A percentile compares a stretch with the other conserved stretches of the same genome.
Conservation (phyloP, 2,329 filamentous ascomycete genomes). For the Byssochlamys sp. region DNA sequence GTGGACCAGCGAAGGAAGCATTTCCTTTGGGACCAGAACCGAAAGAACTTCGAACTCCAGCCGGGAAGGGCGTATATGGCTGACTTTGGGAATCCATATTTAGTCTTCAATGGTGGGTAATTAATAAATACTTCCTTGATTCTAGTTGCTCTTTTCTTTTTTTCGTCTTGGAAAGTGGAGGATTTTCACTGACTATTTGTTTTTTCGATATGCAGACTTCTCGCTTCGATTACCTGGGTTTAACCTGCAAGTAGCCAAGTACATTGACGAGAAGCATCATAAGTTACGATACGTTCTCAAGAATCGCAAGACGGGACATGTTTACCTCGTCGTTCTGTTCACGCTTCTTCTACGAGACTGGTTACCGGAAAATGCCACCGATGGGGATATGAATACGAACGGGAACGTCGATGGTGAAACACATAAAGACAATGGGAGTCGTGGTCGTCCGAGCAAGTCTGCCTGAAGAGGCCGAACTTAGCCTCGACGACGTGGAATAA, state of each 20-base stretch:
- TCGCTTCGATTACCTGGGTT: constrained; percentile 31
- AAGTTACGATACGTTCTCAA: constrained; percentile 85
- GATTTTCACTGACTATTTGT: not conserved
- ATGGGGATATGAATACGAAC: not conserved
- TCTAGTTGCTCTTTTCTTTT: not conserved
- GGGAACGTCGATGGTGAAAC: not conserved
- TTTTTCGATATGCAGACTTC: constrained; percentile 19
- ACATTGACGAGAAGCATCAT: constrained; percentile 60
- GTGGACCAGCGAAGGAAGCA: constrained; percentile 49
- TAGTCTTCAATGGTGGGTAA: constrained; percentile 67
- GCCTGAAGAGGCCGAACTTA: constrained; percentile 13
- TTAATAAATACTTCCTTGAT: too few relatives aligned
- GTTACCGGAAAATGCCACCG: constrained; percentile 9
- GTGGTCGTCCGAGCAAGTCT: constrained; percentile 12
- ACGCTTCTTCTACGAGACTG: constrained; percentile 50
- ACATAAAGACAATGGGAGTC: constrained; percentile 2
- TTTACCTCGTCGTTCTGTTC: constrained; percentile 75
- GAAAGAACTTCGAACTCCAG: constrained; percentile 53
- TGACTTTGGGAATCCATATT: constrained; percentile 83
- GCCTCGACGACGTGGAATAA: constrained; percentile 14
- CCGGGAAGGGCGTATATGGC: constrained; percentile 51
- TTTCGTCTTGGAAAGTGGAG: not conserved
- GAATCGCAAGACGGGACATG: constrained; percentile 61
- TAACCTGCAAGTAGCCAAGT: constrained; percentile 25
- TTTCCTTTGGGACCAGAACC: constrained; percentile 48